These are phyloP conservation scores for Penicillium canariense DNA, from an alignment of 495 filamentous ascomycete species.

Conservation along the genomic window DNA sequence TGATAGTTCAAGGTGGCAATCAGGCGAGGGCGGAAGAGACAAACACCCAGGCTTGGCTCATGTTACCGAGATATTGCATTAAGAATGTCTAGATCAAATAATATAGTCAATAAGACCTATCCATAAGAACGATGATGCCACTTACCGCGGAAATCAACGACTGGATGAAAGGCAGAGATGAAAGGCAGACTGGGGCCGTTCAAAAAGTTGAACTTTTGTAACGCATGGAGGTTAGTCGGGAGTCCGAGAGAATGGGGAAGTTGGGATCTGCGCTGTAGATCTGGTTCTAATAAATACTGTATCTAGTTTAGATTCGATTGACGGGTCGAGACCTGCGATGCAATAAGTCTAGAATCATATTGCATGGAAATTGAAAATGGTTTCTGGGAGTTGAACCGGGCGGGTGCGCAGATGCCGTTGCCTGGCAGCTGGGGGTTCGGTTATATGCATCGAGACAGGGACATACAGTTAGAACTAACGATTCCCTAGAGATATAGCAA, in stretches of 20 bases:
- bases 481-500: no score
- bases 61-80: conserved; percentile 28
- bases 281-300: neutral
- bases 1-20: conserved; percentile 29
- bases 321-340: no score
- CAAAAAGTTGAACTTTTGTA: conserved; percentile 24
- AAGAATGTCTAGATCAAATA: conserved; percentile 19
- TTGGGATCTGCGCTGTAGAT: neutral
- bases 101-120: neutral
- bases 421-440: neutral
- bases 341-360: no score
- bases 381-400: no score
- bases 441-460: neutral
- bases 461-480: neutral
- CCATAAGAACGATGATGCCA: neutral
- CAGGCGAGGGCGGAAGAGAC: conserved; percentile 29
- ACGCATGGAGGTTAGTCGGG: conserved; percentile 12
- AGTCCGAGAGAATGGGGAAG: conserved; percentile 7
- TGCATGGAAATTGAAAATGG: no score
- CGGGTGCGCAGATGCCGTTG: no score
- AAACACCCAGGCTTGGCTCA: conserved; percentile 28
- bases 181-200: conserved; percentile 18
- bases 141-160: conserved; percentile 30
- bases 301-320: no score
- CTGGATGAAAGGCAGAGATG: conserved; percentile 25